phyloP scores from a whole-genome alignment of 208 protist species.

The Crithidia thermophila region DNA sequence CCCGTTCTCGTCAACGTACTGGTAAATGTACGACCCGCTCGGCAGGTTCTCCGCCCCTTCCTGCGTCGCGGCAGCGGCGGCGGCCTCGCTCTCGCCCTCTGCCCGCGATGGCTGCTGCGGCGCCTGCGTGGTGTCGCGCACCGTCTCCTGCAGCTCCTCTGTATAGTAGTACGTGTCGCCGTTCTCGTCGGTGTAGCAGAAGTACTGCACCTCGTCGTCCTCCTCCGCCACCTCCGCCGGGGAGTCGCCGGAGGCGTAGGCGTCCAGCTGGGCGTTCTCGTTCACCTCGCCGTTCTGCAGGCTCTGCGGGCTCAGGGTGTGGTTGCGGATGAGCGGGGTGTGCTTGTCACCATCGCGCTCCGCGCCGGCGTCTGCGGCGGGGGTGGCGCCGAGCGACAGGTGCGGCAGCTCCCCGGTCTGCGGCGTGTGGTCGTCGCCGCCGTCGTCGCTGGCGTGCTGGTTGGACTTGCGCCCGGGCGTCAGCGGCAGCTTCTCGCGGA shows the following conservation, averaged over 20 bases:
- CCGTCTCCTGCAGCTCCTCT: conserved; percentile 27
- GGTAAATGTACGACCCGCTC: conserved; percentile 29
- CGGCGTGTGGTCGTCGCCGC: background rate
- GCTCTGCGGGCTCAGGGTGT: conserved; percentile 11
- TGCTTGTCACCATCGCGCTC: background rate
- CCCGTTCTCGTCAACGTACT: conserved; percentile 46
- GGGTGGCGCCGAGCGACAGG: background rate
- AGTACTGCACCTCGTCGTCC: conserved; percentile 39
- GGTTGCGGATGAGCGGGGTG: background rate
- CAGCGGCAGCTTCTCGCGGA: conserved; percentile 21
- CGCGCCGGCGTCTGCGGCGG: background rate
- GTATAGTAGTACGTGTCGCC: conserved; percentile 53
- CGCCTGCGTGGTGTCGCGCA: conserved; percentile 17
- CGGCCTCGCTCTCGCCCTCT: background rate
- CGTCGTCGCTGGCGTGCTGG: conserved; percentile 7
- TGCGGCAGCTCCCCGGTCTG: background rate
- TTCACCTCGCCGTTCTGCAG: conserved; percentile 6
- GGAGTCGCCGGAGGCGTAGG: conserved; percentile 4
- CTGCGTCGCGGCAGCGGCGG: background rate
- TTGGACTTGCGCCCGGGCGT: background rate
- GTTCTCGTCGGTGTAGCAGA: conserved; percentile 63
- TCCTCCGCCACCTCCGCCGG: background rate
- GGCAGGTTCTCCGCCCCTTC: background rate
- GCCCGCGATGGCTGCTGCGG: background rate
- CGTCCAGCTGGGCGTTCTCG: conserved; percentile 1